Percentiles rank a stretch among this genome's conserved stretches.
phyloP scores from a whole-genome alignment of 2,329 filamentous ascomycete genomes.

The Fusarium sp. region DNA sequence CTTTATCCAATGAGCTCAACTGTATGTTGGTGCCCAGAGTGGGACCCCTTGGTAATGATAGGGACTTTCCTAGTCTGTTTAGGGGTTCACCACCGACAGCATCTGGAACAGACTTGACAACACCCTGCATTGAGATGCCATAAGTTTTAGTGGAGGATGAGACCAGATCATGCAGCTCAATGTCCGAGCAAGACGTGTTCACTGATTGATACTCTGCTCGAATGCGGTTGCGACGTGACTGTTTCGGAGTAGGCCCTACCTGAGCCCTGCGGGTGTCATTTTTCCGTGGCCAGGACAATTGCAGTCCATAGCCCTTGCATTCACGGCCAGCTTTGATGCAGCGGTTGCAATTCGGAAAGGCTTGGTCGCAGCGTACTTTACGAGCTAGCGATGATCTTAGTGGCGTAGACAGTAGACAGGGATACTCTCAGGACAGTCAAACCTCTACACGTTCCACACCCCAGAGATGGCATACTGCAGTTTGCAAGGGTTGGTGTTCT shows the following conservation, averaged over 20 bases:
- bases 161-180: constrained; percentile 27
- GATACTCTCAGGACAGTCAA: not conserved
- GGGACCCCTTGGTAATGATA: not conserved
- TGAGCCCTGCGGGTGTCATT: constrained; percentile 27
- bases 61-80: rapidly evolving
- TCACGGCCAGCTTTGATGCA: constrained; percentile 8
- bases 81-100: rapidly evolving
- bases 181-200: constrained; percentile 26
- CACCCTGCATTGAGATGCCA: not conserved
- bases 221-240: not conserved
- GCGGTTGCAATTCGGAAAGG: constrained; percentile 21
- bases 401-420: rapidly evolving
- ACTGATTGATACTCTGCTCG: constrained; percentile 10
- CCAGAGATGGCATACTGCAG: constrained; percentile 14
- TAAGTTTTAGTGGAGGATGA: not conserved
- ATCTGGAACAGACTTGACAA: rapidly evolving
- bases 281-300: constrained; percentile 33
- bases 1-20: constrained; percentile 40
- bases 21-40: not conserved
- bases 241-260: constrained; percentile 14
- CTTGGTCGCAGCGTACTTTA: constrained; percentile 40
- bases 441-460: constrained; percentile 39
- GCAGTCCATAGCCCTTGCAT: constrained; percentile 36
- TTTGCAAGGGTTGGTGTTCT: too few relatives aligned
- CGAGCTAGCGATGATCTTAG: constrained; percentile 25